A percentile compares a stretch with the other conserved stretches of the same genome.
Evolutionary conservation across 805 yeast genomes (phyloP).

Genomic region (Teunomyces lycoperdinae): DNA sequence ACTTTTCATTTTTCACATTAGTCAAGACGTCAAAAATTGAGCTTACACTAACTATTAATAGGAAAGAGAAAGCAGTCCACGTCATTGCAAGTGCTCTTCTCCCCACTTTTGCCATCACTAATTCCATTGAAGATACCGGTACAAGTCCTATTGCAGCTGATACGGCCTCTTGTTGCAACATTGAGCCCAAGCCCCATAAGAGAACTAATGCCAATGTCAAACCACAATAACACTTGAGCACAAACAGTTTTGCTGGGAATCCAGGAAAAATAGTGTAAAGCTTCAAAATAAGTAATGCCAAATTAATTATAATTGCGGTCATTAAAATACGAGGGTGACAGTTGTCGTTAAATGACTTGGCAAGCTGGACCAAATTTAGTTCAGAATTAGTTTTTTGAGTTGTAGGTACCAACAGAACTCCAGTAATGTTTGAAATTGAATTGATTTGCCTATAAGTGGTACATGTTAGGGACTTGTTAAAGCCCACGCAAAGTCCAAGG

Average conservation of each 20-base stretch:
- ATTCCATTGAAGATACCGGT: conserved; percentile 49
- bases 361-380: conserved; percentile 48
- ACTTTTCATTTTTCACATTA: neutral
- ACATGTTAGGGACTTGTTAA: conserved; percentile 34
- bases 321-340: conserved; percentile 56
- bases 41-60: conserved; percentile 29
- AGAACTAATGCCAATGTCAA: conserved; percentile 26
- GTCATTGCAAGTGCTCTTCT: conserved; percentile 54
- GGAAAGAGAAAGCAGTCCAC: conserved; percentile 58
- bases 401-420: conserved; percentile 31
- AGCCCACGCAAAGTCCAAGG: conserved; percentile 52
- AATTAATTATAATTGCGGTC: conserved; percentile 43
- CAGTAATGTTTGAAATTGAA: conserved; percentile 21
- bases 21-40: neutral
- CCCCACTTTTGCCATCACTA: conserved; percentile 46
- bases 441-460: conserved; percentile 26
- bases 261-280: conserved; percentile 47
- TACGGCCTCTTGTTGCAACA: conserved; percentile 60
- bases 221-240: conserved; percentile 18
- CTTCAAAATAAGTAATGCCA: conserved; percentile 39
- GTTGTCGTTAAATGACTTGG: conserved; percentile 42
- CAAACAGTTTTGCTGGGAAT: conserved; percentile 41
- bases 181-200: conserved; percentile 64
- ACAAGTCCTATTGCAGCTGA: conserved; percentile 43
- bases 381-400: conserved; percentile 16